Evolutionary conservation across 1,284 basidiomycete genomes (phyloP).

Genomic region (Megacollybia platyphylla): DNA sequence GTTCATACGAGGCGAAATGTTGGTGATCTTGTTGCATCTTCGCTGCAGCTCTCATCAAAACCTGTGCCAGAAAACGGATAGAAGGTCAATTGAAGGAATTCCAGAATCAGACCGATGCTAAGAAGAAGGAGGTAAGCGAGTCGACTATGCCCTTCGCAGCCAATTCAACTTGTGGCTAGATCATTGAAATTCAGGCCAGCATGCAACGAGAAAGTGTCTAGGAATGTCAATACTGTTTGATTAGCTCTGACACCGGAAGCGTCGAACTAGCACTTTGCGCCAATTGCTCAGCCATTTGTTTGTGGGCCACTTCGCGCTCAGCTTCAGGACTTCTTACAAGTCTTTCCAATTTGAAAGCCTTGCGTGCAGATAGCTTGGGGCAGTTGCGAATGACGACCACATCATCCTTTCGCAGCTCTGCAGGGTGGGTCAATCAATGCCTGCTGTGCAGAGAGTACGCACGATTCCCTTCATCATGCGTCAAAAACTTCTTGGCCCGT

Average conservation of each 20-base stretch:
- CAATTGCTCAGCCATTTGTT: constrained; percentile 4
- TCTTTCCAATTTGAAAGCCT: constrained; percentile 58
- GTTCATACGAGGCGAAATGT: constrained; percentile 90
- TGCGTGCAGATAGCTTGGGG: constrained; percentile 62
- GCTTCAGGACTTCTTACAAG: constrained; percentile 54
- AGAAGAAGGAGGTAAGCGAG: constrained; percentile 68
- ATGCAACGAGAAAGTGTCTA: constrained; percentile 30
- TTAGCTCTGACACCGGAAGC: background rate
- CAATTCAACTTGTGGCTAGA: constrained; percentile 12
- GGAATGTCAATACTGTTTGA: constrained; percentile 1
- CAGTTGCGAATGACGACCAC: constrained; percentile 67
- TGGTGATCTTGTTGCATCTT: constrained; percentile 16
- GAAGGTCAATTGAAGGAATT: constrained; percentile 72
- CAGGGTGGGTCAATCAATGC: background rate
- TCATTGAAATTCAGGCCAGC: constrained; percentile 51
- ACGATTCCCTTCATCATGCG: constrained; percentile 63
- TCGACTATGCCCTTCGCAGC: background rate
- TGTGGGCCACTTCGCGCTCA: constrained; percentile 31
- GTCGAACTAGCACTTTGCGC: constrained; percentile 1
- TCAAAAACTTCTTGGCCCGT: constrained; percentile 60
- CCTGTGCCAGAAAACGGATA: constrained; percentile 53
- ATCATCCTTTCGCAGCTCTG: constrained; percentile 56
- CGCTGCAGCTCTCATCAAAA: no score
- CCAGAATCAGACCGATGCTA: constrained; percentile 52
- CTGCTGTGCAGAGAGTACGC: constrained; percentile 11